Evolutionary conservation across 305 asterid genomes (phyloP), one percentile per base, ranked within the genome.

Genomic region (Plantago rigida): DNA sequence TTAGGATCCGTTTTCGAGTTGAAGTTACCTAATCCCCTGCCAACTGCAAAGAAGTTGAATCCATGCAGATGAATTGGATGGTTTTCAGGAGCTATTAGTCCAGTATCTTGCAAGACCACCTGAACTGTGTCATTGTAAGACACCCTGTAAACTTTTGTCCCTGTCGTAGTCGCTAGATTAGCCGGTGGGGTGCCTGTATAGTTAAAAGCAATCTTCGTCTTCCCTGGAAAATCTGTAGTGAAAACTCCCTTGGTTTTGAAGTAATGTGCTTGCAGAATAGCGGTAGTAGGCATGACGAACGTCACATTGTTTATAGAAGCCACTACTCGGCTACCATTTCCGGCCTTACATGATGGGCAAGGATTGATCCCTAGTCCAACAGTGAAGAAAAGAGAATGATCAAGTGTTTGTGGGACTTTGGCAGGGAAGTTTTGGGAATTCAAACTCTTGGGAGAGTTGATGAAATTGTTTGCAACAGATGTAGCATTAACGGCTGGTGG

Each of bases 11-110:
- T 69, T 47, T 76, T 78, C 3, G 86, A 63, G 51, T 80, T 69
- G 47, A 45, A 83, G 52, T 83, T 83, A 4, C 89, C 89, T 31
- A 70, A 45, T 22, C 89, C 89, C 13, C 48, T 76, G 0, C 89
- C 89, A 6, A 83, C 84, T 0, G 62, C 81, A 29, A 72, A 83
- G 74, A 83, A 83, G 47, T 83, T 83, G 75, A 78, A 80, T 14
- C 89, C 89, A 46, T 82, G 89, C 29, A 82, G 69, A 72, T 82
- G 89, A 34, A 82, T 12, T 0, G 89, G 89, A 60, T 80, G 84
- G 48, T 69, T 80, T 64, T 83, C 89, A 0, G 83, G 81, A 1
- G 80, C 83, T 28, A 83, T 68, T 0, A 83, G 72, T 12, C 83
- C 78, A 0, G 89, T 83, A 55, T 80, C 86, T 31, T 80, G 89